A percentile compares a stretch with the other conserved stretches of the same genome.
Evolutionary conservation across 2,329 filamentous ascomycete species (phyloP).

Genomic region (Zymoseptoria pseudotritici): DNA sequence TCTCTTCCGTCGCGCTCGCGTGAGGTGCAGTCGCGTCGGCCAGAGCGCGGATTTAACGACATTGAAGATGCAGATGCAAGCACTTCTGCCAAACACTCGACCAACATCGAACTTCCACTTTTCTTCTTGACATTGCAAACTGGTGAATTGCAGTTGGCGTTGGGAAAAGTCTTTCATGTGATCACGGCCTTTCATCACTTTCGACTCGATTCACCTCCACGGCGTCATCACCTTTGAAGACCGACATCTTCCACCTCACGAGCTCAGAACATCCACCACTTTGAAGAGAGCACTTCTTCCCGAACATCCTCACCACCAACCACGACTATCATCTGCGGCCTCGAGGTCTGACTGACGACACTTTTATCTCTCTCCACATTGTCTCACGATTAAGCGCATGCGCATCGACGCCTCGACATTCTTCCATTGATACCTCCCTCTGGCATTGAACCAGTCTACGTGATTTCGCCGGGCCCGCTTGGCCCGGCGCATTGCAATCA

Average conservation of each 20-base stretch:
- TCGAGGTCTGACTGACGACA: not conserved
- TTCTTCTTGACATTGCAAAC: not conserved
- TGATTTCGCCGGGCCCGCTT: conserved; percentile 5
- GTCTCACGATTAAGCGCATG: not conserved
- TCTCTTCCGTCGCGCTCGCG: not conserved
- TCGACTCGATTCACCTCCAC: not conserved
- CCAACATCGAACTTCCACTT: not conserved
- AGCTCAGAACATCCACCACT: not conserved
- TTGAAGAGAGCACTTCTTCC: not conserved
- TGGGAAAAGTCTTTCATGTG: not conserved
- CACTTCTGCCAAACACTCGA: not conserved
- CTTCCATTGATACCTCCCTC: not conserved
- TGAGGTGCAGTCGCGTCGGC: not conserved
- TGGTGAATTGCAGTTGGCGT: not conserved
- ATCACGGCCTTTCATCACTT: not conserved
- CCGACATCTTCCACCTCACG: not conserved
- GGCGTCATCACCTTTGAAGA: not conserved
- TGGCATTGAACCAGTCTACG: not conserved
- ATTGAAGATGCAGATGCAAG: not conserved
- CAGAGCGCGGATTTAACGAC: not conserved
- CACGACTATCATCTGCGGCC: not conserved
- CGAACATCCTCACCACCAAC: not conserved
- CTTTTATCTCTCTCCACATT: not conserved
- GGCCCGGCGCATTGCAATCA: conserved; percentile 6
- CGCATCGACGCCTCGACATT: not conserved